phyloP scores from a whole-genome alignment of 139 green algal species.

The Zygnema circumcarinatum region DNA sequence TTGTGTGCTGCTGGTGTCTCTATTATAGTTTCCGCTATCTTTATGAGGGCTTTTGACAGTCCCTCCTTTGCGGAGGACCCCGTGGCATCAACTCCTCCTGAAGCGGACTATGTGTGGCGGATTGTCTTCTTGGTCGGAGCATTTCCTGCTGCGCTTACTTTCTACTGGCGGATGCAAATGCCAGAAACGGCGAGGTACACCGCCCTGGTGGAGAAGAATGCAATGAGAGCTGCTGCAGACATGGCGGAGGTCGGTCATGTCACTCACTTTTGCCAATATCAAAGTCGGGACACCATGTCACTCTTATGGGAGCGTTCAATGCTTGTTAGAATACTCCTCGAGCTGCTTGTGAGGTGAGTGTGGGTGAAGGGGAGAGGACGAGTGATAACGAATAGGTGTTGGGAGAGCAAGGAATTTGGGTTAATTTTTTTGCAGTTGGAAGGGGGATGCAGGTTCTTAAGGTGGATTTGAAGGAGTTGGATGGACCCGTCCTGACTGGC shows the following conservation, averaged over 20 bases:
- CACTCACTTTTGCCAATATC: background rate
- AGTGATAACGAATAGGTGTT: no score
- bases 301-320: no score
- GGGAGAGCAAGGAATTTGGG: no score
- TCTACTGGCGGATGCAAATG: conserved; percentile 62
- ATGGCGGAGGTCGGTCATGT: conserved; percentile 25
- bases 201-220: conserved; percentile 30
- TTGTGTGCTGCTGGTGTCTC: conserved; percentile 33
- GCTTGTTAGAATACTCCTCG: no score
- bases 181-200: conserved; percentile 64
- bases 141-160: conserved; percentile 60
- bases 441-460: no score
- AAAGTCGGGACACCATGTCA: no score
- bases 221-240: conserved; percentile 22
- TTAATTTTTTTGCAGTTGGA: no score
- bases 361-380: no score
- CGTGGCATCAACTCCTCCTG: conserved; percentile 31
- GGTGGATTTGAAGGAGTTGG: background rate
- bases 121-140: conserved; percentile 60
- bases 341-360: no score
- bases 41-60: background rate
- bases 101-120: conserved; percentile 64
- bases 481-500: background rate
- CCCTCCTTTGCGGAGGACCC: conserved; percentile 20
- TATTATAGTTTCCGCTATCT: conserved; percentile 27